phyloP scores from a whole-genome alignment of 176 grass and related monocot species.

The Cenchrus americanus region DNA sequence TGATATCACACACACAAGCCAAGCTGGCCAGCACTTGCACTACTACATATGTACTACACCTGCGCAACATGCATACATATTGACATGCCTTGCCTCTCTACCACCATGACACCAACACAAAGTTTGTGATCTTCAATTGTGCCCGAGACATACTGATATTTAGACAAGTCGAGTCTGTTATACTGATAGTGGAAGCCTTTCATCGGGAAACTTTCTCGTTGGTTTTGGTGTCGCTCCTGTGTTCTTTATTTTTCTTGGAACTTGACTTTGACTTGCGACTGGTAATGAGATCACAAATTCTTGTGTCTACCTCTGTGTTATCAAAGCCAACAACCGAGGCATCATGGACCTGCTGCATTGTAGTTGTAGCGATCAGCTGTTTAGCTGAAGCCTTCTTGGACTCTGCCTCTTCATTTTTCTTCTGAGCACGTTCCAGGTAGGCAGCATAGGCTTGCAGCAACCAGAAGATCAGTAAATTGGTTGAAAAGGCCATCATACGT shows the following conservation, averaged over 20 bases:
- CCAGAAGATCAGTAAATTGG: not conserved
- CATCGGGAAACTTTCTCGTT: not conserved
- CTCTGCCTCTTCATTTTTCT: not conserved
- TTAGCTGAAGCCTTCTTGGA: not conserved
- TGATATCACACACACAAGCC: not conserved
- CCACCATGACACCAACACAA: too few relatives aligned
- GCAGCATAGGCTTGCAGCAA: not conserved
- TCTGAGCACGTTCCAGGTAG: not conserved
- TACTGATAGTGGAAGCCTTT: not conserved
- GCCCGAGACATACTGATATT: not conserved
- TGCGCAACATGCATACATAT: not conserved
- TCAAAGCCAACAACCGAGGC: not conserved
- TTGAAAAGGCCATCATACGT: not conserved
- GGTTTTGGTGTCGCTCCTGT: not conserved
- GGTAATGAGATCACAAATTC: not conserved
- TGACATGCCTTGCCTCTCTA: too few relatives aligned
- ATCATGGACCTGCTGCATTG: not conserved
- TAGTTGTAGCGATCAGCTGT: not conserved
- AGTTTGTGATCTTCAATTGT: too few relatives aligned
- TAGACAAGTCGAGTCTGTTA: not conserved
- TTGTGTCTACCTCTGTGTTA: not conserved
- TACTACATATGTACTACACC: conserved; percentile 35
- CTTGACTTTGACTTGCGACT: not conserved
- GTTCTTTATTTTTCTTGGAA: not conserved
- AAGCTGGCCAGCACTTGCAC: not conserved